Evolutionary conservation across 768 basidiomycete species (phyloP).

Genomic region (Pisolithus marmoratus): DNA sequence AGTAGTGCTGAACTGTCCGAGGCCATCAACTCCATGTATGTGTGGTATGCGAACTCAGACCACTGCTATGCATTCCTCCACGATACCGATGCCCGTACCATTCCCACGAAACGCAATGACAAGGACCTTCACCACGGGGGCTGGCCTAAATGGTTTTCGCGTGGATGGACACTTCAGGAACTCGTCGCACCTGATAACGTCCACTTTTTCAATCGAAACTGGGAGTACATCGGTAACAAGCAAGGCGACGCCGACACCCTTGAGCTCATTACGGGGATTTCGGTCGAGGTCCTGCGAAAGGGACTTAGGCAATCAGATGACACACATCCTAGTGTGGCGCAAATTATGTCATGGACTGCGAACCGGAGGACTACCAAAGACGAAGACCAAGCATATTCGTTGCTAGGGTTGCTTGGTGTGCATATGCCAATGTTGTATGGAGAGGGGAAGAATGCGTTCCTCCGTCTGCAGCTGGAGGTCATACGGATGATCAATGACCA

Average conservation of each 20-base stretch:
- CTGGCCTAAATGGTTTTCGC: constrained; percentile 12
- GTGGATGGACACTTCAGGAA: too few species aligned
- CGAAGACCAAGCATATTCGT: too few species aligned
- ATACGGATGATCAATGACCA: constrained; percentile 9
- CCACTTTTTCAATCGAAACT: too few species aligned
- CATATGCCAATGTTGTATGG: too few species aligned
- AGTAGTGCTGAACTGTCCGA: constrained; percentile 18
- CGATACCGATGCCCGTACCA: not conserved
- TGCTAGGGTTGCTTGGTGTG: too few species aligned
- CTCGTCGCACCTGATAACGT: too few species aligned
- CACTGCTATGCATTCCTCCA: too few species aligned
- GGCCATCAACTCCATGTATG: too few species aligned
- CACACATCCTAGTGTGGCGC: not conserved
- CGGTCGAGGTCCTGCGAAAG: not conserved
- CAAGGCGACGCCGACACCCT: not conserved
- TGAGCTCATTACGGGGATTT: not conserved
- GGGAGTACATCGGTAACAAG: constrained; percentile 5
- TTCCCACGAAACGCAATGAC: not conserved
- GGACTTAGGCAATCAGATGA: not conserved
- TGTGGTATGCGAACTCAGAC: too few species aligned
- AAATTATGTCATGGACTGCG: constrained; percentile 15
- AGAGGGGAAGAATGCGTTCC: too few species aligned
- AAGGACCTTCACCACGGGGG: not conserved
- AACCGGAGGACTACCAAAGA: constrained; percentile 12
- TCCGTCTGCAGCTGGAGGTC: too few species aligned